Evolutionary conservation across 768 basidiomycete genomes (phyloP).

Genomic region (Scleroderma bovista): DNA sequence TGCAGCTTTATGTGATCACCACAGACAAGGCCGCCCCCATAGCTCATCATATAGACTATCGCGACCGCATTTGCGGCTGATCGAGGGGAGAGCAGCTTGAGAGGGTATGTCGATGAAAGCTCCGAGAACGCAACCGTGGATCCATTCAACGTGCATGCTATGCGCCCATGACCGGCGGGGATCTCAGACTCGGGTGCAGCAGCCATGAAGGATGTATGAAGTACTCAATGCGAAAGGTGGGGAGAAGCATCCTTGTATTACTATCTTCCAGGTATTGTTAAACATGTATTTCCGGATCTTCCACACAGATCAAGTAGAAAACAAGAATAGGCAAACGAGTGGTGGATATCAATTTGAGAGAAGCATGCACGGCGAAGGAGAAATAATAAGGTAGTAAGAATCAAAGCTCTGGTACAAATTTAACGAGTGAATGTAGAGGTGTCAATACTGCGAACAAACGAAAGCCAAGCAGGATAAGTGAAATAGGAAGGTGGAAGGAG

Average conservation of each 20-base stretch:
- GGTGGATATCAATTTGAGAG: conserved; percentile 22
- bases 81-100: conserved; percentile 81
- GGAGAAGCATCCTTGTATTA: not conserved
- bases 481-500: conserved; percentile 3
- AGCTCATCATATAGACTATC: conserved; percentile 74
- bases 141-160: conserved; percentile 49
- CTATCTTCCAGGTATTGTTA: conserved; percentile 7
- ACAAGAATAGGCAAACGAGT: conserved; percentile 10
- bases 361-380: conserved; percentile 22
- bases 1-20: conserved; percentile 68
- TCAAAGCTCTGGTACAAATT: conserved; percentile 17
- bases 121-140: conserved; percentile 61
- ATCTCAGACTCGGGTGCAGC: conserved; percentile 4
- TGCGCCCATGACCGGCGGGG: conserved; percentile 48
- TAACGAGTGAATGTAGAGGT: conserved; percentile 16
- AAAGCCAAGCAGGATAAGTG: conserved; percentile 16
- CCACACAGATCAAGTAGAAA: conserved; percentile 33
- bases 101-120: conserved; percentile 75
- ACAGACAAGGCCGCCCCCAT: conserved; percentile 88
- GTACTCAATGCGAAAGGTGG: not conserved
- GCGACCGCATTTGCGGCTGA: conserved; percentile 46
- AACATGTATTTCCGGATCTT: conserved; percentile 30
- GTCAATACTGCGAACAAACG: conserved; percentile 16
- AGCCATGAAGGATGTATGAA: conserved; percentile 1
- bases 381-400: conserved; percentile 23